Percentiles rank a stretch among this genome's conserved stretches.
phyloP scores from a whole-genome alignment of 495 filamentous ascomycete genomes.

The Daldinia childiae region DNA sequence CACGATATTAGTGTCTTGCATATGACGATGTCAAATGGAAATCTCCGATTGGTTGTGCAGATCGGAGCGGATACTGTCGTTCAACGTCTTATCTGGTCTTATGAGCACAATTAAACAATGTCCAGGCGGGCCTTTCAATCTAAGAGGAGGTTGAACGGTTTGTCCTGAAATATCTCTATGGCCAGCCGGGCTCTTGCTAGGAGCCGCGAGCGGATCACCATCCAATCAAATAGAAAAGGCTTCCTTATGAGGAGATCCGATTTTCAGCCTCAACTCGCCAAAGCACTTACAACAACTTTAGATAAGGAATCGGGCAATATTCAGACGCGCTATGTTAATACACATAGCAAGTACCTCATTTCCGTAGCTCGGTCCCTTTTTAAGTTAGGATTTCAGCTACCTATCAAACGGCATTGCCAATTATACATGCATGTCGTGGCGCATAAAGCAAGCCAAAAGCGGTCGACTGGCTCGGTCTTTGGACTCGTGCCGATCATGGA shows the following conservation, averaged over 20 bases:
- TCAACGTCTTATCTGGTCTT: slow-evolving; percentile 16
- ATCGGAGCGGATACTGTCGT: slow-evolving; percentile 31
- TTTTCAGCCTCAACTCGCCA: slow-evolving; percentile 42
- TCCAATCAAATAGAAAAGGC: slow-evolving; percentile 35
- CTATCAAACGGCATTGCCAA: slow-evolving; percentile 1
- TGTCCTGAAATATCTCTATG: slow-evolving; percentile 1
- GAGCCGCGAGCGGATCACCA: slow-evolving; percentile 3
- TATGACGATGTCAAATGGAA: slow-evolving; percentile 37
- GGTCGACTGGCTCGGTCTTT: slow-evolving; percentile 21
- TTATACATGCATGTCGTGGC: slow-evolving; percentile 5
- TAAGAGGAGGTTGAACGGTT: neutral
- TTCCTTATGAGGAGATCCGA: slow-evolving; percentile 26
- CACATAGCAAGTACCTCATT: slow-evolving; percentile 8
- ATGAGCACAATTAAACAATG: slow-evolving; percentile 6
- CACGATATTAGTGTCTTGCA: slow-evolving; percentile 24
- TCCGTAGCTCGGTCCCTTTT: neutral
- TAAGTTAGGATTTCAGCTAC: slow-evolving; percentile 3
- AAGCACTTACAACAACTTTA: slow-evolving; percentile 19
- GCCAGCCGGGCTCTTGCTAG: neutral
- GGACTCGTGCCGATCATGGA: slow-evolving; percentile 28
- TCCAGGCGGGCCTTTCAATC: neutral
- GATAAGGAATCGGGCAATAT: neutral
- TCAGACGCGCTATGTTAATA: neutral
- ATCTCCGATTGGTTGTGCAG: slow-evolving; percentile 37
- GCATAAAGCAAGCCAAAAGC: slow-evolving; percentile 19